Base-by-base conservation (phyloP, 2,329 filamentous ascomycete genomes). In the Huntiella decipiens region DNA sequence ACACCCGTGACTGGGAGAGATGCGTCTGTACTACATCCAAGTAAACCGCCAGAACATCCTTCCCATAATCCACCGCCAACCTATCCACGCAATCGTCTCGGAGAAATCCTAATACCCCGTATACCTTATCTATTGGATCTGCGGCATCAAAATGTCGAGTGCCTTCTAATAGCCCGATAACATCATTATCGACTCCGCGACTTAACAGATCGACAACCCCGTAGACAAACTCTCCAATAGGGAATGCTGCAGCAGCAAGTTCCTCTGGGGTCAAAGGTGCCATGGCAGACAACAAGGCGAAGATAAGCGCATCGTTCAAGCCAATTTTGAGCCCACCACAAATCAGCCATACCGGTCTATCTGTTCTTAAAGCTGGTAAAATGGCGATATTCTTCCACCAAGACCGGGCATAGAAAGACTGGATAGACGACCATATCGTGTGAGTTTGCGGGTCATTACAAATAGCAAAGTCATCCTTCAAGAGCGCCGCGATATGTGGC, bases 111-210 rank as follows among this genome's bases (percentile, higher is more conserved):
- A 56, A 50, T 7, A 54, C 49, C 19, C 54, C 54, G 47, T 55
- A 56, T 8, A 56, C 52, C 35, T 55, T 56, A 46, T 56, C 54
- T 15, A 52, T 46, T n/a, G 54, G 51, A 40, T 55, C 54, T 10
- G 49, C 49, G 6, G 53, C 49, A 16, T 52, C 51, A 22, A 50
- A 49, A 33, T 50, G 48, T 2, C 51, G 47, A 37, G 47, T 51
- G 3, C 50, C 40, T 32, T 50, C 50, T 2, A 52, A 46, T 5
- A 47, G 41, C 32, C 47, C 46, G 3, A 52, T 45, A 7, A 43
- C 10, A 5, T 17, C 31, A 11, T 41, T 44, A 4, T 40, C n/a
- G 31, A 45, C 35, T 12, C 50, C 47, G 10, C 46, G 42, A 10
- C 46, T 45, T 7, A 51, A 44, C 16, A 52, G 38, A 12, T 45